These are phyloP conservation scores for Picea sitchensis DNA, from an alignment of 75 land plant genomes.

Conservation along the genomic window DNA sequence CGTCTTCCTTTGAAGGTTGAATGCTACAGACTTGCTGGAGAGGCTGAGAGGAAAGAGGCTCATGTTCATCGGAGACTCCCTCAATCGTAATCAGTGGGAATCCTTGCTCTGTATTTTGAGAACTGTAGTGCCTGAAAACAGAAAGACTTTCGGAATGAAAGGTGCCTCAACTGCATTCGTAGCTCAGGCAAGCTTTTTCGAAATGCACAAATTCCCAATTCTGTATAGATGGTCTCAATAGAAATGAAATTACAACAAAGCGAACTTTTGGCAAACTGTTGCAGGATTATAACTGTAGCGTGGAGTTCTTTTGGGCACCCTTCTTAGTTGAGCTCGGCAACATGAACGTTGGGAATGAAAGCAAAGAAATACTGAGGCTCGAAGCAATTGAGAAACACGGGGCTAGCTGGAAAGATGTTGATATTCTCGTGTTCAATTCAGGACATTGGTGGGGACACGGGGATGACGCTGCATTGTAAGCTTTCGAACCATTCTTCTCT, in stretches of 20 bases:
- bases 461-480: constrained; percentile 34
- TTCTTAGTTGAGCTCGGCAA: constrained; percentile 39
- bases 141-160: not conserved
- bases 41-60: constrained; percentile 25
- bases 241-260: not conserved
- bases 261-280: not conserved
- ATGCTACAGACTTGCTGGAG: constrained; percentile 36
- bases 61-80: constrained; percentile 39
- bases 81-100: constrained; percentile 43
- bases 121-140: constrained; percentile 15
- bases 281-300: constrained; percentile 41
- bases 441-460: constrained; percentile 68
- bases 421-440: constrained; percentile 56
- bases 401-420: constrained; percentile 43
- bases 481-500: no score
- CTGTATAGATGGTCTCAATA: no score
- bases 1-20: constrained; percentile 13
- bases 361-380: constrained; percentile 22
- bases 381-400: constrained; percentile 21
- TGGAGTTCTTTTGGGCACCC: constrained; percentile 58
- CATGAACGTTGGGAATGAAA: not conserved
- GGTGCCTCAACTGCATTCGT: constrained; percentile 17
- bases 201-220: no score
- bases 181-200: constrained; percentile 35
- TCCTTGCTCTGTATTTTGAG: constrained; percentile 41